A percentile compares a stretch with the other conserved stretches of the same genome.
These are phyloP conservation scores for Wallacemonas rigidus DNA, from an alignment of 208 protist species.

Conservation along the genomic window DNA sequence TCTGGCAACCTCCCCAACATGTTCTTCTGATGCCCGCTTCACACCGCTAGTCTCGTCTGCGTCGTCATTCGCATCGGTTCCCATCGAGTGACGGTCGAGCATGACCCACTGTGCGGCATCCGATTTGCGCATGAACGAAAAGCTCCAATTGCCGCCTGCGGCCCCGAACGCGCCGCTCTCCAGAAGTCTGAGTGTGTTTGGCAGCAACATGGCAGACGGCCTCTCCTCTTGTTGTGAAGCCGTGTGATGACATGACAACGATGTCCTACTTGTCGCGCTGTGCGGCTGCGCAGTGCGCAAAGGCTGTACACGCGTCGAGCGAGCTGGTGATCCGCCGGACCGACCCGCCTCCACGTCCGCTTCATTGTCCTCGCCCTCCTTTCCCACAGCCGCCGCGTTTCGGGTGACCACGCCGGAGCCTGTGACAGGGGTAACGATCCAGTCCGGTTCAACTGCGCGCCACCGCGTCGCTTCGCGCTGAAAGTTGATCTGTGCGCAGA, in stretches of 20 bases:
- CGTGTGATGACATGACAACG: not conserved
- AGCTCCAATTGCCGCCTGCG: constrained; percentile 26
- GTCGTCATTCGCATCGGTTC: not conserved
- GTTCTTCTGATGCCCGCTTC: not conserved
- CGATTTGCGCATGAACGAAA: constrained; percentile 19
- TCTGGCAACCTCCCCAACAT: too few relatives aligned
- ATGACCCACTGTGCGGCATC: constrained; percentile 10
- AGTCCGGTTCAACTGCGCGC: not conserved
- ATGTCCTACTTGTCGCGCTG: too few relatives aligned
- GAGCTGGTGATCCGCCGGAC: too few relatives aligned
- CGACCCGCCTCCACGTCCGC: too few relatives aligned
- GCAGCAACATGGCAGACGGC: constrained; percentile 5
- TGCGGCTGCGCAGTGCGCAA: too few relatives aligned
- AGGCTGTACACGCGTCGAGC: too few relatives aligned
- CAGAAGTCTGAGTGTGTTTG: constrained; percentile 20
- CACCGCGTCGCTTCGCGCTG: not conserved
- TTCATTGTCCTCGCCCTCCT: too few relatives aligned
- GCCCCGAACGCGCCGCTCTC: constrained; percentile 20
- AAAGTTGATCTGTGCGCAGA: not conserved
- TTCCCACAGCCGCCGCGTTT: too few relatives aligned
- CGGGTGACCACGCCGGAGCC: too few relatives aligned
- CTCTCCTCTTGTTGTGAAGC: not conserved
- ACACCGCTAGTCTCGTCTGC: not conserved
- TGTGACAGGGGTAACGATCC: not conserved
- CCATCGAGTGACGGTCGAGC: not conserved